Evolutionary conservation across 2,329 filamentous ascomycete species (phyloP), one percentile per base, ranked within the genome.

Genomic region (Botrytis fabae): DNA sequence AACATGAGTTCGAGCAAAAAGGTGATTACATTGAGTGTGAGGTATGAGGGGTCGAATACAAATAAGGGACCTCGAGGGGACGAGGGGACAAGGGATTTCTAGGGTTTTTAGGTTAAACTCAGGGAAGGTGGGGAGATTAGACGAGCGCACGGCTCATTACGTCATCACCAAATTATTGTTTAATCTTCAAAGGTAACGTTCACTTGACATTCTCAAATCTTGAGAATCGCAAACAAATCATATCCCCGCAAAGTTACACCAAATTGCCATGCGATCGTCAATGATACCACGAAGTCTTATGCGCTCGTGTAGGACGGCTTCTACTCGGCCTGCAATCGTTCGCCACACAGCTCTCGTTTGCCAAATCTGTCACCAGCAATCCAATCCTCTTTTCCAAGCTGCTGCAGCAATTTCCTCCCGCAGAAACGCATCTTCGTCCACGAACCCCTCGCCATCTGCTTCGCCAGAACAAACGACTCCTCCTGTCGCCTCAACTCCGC

Each of bases 401-500:
- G 32, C 6, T 18, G 4, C 62, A 18, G 18, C 63, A 8, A 44
- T 35, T 25, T 22, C 40, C 51, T 46, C 44, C 28, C 62, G 42
- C 28, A 59, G 70, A 60, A 38, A 60, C 22, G 9, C 51, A 72
- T 72, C 70, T 28, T 40, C 44, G 4, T 70, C 59, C 12, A 22
- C 32, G 6, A 51, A 16, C 25, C 10, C 69, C 10, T 38, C 61
- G 44, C 32, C 61, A 5, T 35, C 69, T n/a, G 25, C n/a, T 10
- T 38, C 28, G 7, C 22, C 28, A 9, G 20, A 66, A 10, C 38
- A 38, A 54, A 38, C 22, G 8, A 20, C 38, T 16, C 10, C 70
- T 2, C 35, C 63, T 7, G 40, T 35, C 14, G 60, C 44, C 28
- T 20, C 71, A 8, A 57, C 72, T 14, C 74, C 81, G 5, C 78